Conservation (phyloP, 1,284 basidiomycete species). For the Tilletia caries region DNA sequence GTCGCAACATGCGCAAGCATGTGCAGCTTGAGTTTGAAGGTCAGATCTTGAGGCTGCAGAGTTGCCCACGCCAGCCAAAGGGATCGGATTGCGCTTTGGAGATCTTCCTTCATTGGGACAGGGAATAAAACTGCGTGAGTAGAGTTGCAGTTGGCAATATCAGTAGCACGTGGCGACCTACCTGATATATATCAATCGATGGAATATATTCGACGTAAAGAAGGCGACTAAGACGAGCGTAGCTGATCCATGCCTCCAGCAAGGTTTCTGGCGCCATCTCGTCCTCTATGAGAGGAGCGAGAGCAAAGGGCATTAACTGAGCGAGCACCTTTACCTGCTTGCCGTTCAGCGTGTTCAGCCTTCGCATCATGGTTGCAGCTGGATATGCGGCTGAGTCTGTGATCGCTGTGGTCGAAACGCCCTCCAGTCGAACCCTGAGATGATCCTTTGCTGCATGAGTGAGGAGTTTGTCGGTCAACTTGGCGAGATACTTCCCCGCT, state of each 20-base stretch:
- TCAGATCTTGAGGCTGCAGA: background rate
- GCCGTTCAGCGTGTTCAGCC: too few species aligned
- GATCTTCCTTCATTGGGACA: too few species aligned
- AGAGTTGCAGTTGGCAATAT: background rate
- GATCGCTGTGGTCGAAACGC: background rate
- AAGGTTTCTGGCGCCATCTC: background rate
- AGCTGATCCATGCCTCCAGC: background rate
- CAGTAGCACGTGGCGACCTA: background rate
- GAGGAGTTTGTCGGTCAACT: background rate
- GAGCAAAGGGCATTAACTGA: background rate
- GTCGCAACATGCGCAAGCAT: background rate
- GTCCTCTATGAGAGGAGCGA: background rate
- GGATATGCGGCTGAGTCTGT: background rate
- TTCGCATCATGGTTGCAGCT: background rate
- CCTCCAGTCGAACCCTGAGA: background rate
- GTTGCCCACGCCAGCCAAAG: background rate
- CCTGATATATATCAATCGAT: background rate
- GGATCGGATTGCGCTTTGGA: background rate
- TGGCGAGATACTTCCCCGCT: background rate
- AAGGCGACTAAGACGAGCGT: background rate
- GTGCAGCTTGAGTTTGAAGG: background rate
- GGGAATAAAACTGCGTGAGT: background rate
- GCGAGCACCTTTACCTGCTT: background rate
- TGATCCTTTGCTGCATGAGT: background rate
- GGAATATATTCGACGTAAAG: background rate